Percentiles rank a stretch among this genome's conserved stretches.
Conservation (phyloP, 1,284 basidiomycete genomes). For the Phenoliferia sp. region DNA sequence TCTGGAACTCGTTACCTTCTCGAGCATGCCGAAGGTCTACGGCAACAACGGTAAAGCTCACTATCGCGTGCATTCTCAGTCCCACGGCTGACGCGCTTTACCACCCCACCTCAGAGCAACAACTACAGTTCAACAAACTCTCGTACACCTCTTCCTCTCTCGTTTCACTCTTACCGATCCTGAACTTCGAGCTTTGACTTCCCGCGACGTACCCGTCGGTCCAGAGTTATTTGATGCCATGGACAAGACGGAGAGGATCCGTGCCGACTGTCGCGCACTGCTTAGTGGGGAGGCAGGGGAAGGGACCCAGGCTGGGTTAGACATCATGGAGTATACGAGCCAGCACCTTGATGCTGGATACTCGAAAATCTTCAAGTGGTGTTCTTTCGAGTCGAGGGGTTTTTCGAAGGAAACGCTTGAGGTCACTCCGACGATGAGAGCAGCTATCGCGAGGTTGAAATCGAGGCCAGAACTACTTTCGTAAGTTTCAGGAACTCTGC, state of each 20-base stretch:
- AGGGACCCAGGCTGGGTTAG: slow-evolving; percentile 71
- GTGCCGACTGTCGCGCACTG: slow-evolving; percentile 76
- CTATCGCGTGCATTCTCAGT: background rate
- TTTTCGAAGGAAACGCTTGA: slow-evolving; percentile 71
- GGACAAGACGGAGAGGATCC: slow-evolving; percentile 77
- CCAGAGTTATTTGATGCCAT: slow-evolving; percentile 73
- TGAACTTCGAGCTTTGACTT: slow-evolving; percentile 68
- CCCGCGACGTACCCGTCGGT: slow-evolving; percentile 70
- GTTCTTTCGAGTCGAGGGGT: slow-evolving; percentile 76
- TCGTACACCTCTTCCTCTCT: slow-evolving; percentile 71
- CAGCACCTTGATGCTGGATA: slow-evolving; percentile 81
- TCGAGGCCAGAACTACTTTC: slow-evolving; percentile 70
- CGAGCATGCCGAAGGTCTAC: slow-evolving; percentile 75
- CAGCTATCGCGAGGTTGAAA: slow-evolving; percentile 68
- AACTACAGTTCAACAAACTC: slow-evolving; percentile 55
- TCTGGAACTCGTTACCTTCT: slow-evolving; percentile 75
- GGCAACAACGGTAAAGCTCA: slow-evolving; percentile 64
- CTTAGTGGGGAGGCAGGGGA: slow-evolving; percentile 75
- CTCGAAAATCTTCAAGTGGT: slow-evolving; percentile 82
- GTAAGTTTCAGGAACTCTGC: slow-evolving; percentile 46
- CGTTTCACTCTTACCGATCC: slow-evolving; percentile 75
- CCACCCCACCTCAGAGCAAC: slow-evolving; percentile 54
- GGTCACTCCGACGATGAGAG: slow-evolving; percentile 63
- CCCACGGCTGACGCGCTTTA: background rate
- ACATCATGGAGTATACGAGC: slow-evolving; percentile 80